Evolutionary conservation across 352 stramenopile species (phyloP).

Genomic region (Globisporangium mamillatum): DNA sequence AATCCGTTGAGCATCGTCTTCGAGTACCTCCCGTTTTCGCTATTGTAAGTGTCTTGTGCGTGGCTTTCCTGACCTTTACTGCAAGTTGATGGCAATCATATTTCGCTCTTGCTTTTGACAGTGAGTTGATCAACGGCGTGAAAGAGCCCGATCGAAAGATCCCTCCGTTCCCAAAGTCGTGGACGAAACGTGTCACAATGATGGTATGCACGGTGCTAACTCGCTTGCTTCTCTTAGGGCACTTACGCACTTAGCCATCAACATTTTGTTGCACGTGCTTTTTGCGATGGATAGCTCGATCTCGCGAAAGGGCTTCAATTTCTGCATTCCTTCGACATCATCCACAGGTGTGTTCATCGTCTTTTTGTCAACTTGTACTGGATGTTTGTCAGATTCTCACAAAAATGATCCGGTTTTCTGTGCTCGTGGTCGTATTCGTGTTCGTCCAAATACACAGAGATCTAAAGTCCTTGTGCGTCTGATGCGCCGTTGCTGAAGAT

Average conservation of each 20-base stretch:
- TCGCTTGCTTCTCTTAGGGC: neutral
- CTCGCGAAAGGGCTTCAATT: slow-evolving; percentile 69
- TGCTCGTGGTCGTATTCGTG: neutral
- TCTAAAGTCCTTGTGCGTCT: slow-evolving; percentile 71
- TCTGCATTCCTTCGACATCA: slow-evolving; percentile 79
- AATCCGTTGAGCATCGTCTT: slow-evolving; percentile 65
- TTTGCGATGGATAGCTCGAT: slow-evolving; percentile 40
- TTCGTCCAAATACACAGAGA: slow-evolving; percentile 33
- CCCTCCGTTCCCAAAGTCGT: slow-evolving; percentile 61
- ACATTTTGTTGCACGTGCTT: neutral
- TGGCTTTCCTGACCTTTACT: neutral
- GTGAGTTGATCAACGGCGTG: slow-evolving; percentile 73
- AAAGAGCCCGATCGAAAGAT: slow-evolving; percentile 51
- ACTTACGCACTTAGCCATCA: neutral
- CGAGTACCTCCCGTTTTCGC: slow-evolving; percentile 74
- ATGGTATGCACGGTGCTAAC: slow-evolving; percentile 37
- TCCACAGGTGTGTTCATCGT: slow-evolving; percentile 46
- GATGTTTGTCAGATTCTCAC: neutral
- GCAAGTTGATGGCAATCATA: neutral
- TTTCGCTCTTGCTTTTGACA: slow-evolving; percentile 16
- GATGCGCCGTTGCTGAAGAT: neutral
- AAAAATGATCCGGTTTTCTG: neutral
- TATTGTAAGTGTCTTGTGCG: slow-evolving; percentile 47
- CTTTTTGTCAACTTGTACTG: neutral
- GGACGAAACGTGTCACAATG: slow-evolving; percentile 77